Evolutionary conservation across 192 early-diverging fungal genomes (phyloP), one percentile per base, ranked within the genome.

Genomic region (Geranomyces michiganensis): DNA sequence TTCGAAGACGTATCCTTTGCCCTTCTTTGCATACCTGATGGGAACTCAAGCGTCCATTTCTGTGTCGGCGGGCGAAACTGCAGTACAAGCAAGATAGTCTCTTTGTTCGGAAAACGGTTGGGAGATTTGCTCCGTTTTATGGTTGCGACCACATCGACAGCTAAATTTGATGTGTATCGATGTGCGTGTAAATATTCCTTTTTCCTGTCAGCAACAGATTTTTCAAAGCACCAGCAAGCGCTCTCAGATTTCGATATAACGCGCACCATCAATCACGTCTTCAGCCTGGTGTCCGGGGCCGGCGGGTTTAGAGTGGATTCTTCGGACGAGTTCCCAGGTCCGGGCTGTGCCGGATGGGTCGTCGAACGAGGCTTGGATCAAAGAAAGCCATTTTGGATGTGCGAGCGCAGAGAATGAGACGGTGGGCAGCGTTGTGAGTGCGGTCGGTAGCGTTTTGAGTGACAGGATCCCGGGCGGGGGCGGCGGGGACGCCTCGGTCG

Each of bases 1-100:
- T 41, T 41, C 36, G 36, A 41, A 41, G 36, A 41, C 36, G 36
- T 3, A 7, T 41, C 36, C n/a, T n/a, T n/a, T n/a, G n/a, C n/a
- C n/a, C n/a, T n/a, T n/a, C n/a, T n/a, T 41, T 10, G 10, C 36
- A 41, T 41, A 41, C 36, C 36, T 2, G 68, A 67, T 3, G 75
- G 75, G 33, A 76, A 67, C 55, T 76, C 75, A 14, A 76, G 55
- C 56, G 75, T 76, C 69, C 70, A 76, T 29, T 31, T 27, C 17
- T 56, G 44, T 9, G 58, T 59, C 6, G 75, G 62, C 0, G 75
- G 69, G 15, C 75, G 68, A 64, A 61, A 76, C 49, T 76, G 75
- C 29, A 76, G 47, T 1, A 76, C 75, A 5, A 74, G 66, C 5
- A 74, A 32, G 26, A 74, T 60, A 22, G 62, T 58, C 12, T 9